These are phyloP conservation scores for Colletotrichum sp. DNA, from an alignment of 2,329 filamentous ascomycete genomes.

Conservation along the genomic window DNA sequence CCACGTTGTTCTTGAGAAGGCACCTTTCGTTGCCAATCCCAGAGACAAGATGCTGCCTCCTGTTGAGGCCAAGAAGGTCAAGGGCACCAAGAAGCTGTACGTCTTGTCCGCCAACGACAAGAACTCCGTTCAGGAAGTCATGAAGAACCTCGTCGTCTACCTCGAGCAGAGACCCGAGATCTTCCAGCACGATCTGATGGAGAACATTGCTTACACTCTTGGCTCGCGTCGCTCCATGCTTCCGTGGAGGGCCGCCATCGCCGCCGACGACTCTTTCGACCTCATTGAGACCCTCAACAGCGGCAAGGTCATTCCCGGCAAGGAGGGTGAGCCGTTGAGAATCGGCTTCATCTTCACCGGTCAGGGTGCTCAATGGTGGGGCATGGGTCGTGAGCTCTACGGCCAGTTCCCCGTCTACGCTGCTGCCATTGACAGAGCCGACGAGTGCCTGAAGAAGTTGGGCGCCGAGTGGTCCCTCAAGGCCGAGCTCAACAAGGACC, in stretches of 20 bases:
- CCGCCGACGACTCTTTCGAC: slow-evolving; percentile 32
- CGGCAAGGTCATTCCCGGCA: slow-evolving; percentile 36
- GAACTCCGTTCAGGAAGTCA: slow-evolving; percentile 32
- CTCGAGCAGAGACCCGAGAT: slow-evolving; percentile 46
- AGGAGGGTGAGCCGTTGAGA: slow-evolving; percentile 34
- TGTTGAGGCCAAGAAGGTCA: not conserved
- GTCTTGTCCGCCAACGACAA: slow-evolving; percentile 45
- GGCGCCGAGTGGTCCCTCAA: slow-evolving; percentile 39
- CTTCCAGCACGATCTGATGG: slow-evolving; percentile 46
- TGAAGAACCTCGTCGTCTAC: slow-evolving; percentile 38
- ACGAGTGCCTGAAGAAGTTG: slow-evolving; percentile 35
- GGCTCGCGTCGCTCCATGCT: slow-evolving; percentile 13
- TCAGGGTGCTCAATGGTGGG: slow-evolving; percentile 30
- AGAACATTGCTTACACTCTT: slow-evolving; percentile 23
- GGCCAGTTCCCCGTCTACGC: slow-evolving; percentile 38
- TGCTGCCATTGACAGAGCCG: slow-evolving; percentile 33
- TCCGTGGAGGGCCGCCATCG: slow-evolving; percentile 17
- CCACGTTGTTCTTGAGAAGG: slow-evolving; percentile 44
- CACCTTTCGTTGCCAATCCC: slow-evolving; percentile 31
- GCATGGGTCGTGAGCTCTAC: slow-evolving; percentile 27
- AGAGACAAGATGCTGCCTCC: slow-evolving; percentile 23
- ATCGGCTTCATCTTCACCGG: slow-evolving; percentile 32
- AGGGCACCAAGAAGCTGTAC: slow-evolving; percentile 40
- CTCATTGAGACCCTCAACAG: slow-evolving; percentile 36
- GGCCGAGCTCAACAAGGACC: slow-evolving; percentile 40